Evolutionary conservation across 179 eudicot species (phyloP).

Genomic region (Carnegiea gigantea): DNA sequence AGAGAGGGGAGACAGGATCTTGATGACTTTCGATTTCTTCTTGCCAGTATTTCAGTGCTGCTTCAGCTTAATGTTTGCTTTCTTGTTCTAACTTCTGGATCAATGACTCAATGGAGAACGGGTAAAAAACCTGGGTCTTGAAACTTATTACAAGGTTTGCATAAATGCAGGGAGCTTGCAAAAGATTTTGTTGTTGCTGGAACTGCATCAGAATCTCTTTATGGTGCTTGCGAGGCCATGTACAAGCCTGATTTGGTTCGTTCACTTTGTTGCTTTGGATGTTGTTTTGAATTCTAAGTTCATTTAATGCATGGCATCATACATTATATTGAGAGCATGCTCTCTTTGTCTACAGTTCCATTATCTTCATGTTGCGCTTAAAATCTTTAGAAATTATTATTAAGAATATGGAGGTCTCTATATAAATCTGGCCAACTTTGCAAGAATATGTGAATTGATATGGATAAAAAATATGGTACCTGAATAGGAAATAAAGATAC

Average conservation of each 20-base stretch:
- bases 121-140: neutral
- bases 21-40: too few species aligned
- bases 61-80: neutral
- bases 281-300: neutral
- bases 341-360: neutral
- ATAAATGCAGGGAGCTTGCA: conserved; percentile 80
- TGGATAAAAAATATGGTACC: too few species aligned
- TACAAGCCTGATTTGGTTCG: conserved; percentile 97
- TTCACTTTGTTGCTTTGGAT: conserved; percentile 10
- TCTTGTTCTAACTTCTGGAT: too few species aligned
- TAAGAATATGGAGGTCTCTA: neutral
- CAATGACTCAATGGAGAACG: neutral
- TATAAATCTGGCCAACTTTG: too few species aligned
- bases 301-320: neutral
- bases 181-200: conserved; percentile 98
- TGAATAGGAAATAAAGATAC: too few species aligned
- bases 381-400: too few species aligned
- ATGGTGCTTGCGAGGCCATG: conserved; percentile 98
- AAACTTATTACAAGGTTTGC: neutral
- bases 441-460: too few species aligned
- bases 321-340: neutral
- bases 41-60: neutral
- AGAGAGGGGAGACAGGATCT: too few species aligned
- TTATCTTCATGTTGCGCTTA: neutral
- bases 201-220: conserved; percentile 87